Percentiles rank a stretch among this genome's conserved stretches.
Conservation (phyloP, 768 basidiomycete species). For the Suillus americanus region DNA sequence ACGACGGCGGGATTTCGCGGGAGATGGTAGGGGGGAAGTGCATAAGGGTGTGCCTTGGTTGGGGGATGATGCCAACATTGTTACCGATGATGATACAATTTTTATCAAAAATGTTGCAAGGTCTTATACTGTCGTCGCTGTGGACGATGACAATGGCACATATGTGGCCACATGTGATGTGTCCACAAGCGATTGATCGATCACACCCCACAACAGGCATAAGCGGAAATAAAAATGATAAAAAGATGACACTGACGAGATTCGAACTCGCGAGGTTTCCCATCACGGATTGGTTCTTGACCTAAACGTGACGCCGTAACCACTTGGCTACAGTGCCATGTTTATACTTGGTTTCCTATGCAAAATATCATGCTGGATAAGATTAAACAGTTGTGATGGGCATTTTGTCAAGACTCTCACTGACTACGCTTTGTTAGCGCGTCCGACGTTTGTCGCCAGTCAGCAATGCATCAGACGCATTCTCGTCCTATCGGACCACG, state of each 20-base stretch:
- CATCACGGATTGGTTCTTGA: conserved; percentile 45
- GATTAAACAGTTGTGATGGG: neutral
- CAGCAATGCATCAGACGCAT: conserved; percentile 27
- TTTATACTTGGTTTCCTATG: accelerated
- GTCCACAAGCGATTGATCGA: conserved; percentile 9
- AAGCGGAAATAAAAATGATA: conserved; percentile 12
- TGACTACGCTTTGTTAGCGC: conserved; percentile 13
- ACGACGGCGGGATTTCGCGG: conserved; percentile 27
- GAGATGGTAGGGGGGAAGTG: conserved; percentile 20
- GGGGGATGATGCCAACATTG: conserved; percentile 7
- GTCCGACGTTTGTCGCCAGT: conserved; percentile 14
- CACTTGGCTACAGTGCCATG: conserved; percentile 58
- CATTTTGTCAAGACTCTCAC: neutral
- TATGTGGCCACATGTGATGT: conserved; percentile 4
- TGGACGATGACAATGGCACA: conserved; percentile 6
- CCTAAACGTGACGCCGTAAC: conserved; percentile 63
- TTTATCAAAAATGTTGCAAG: neutral
- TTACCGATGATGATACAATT: neutral
- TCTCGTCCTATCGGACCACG: conserved; percentile 55
- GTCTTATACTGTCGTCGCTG: conserved; percentile 1
- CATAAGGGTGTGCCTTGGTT: conserved; percentile 13
- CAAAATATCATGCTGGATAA: neutral
- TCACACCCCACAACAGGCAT: neutral
- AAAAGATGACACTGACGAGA: conserved; percentile 55
- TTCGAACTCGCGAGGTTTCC: conserved; percentile 62